Evolutionary conservation across 805 yeast genomes (phyloP).

Genomic region (Alloascoidea africana): DNA sequence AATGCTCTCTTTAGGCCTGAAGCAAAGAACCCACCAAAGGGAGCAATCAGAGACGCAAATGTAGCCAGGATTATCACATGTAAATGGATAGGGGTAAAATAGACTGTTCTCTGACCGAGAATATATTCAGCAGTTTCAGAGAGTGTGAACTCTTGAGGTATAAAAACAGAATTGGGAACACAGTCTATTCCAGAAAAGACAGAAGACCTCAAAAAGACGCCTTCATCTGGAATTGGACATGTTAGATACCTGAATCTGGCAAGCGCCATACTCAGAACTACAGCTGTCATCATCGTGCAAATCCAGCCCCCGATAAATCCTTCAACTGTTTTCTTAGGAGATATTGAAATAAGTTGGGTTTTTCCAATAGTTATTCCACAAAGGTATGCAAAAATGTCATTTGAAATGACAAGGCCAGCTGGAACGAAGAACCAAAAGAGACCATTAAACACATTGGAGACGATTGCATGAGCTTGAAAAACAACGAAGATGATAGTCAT

Average conservation of each 20-base stretch:
- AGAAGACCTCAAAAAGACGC: constrained; percentile 36
- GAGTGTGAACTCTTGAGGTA: constrained; percentile 61
- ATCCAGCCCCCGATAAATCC: constrained; percentile 98
- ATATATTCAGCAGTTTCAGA: constrained; percentile 50
- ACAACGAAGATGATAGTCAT: constrained; percentile 85
- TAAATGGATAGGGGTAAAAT: constrained; percentile 76
- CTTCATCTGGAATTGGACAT: constrained; percentile 66
- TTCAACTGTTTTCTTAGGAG: constrained; percentile 95
- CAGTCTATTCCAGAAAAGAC: constrained; percentile 54
- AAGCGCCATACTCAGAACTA: constrained; percentile 48
- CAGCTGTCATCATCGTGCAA: constrained; percentile 68
- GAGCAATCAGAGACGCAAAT: constrained; percentile 93
- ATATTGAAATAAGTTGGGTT: constrained; percentile 82
- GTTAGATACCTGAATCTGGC: constrained; percentile 60
- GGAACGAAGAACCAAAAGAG: constrained; percentile 92
- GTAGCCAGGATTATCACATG: constrained; percentile 80
- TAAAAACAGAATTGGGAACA: constrained; percentile 75
- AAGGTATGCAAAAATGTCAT: constrained; percentile 90
- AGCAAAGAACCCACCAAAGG: constrained; percentile 97
- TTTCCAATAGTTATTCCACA: constrained; percentile 95
- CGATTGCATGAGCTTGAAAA: constrained; percentile 86
- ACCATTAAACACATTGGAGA: constrained; percentile 79
- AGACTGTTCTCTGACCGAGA: constrained; percentile 31
- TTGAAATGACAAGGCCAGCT: constrained; percentile 79
- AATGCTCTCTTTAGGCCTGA: constrained; percentile 95